Percentiles rank a stretch among this genome's conserved stretches.
Evolutionary conservation across 2,329 filamentous ascomycete genomes (phyloP).

Genomic region (Monosporascus sp.): DNA sequence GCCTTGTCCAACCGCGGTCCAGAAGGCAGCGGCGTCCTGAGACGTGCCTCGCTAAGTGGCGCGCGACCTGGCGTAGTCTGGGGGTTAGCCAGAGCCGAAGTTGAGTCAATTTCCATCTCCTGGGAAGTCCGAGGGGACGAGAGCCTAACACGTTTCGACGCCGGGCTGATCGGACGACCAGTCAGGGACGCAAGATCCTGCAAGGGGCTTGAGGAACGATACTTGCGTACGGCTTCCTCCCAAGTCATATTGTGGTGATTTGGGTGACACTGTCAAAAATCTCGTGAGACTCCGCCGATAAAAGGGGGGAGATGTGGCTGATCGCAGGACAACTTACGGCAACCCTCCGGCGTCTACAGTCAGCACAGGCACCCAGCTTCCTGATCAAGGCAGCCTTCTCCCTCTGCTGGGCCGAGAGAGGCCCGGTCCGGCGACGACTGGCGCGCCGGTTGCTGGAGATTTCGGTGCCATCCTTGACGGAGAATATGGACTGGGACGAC

Average conservation of each 20-base stretch:
- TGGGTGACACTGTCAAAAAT: slow-evolving; percentile 46
- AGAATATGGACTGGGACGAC: slow-evolving; percentile 52
- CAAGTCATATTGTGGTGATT: slow-evolving; percentile 57
- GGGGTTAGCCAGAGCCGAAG: slow-evolving; percentile 23
- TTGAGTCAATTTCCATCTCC: slow-evolving; percentile 52
- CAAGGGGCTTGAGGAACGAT: slow-evolving; percentile 48
- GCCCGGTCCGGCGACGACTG: slow-evolving; percentile 54
- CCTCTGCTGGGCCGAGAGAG: slow-evolving; percentile 52
- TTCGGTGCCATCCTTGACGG: slow-evolving; percentile 50
- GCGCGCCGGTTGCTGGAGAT: slow-evolving; percentile 48
- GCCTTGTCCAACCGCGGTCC: slow-evolving; percentile 51
- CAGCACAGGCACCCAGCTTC: slow-evolving; percentile 52
- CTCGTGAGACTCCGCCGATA: slow-evolving; percentile 19
- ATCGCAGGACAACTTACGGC: slow-evolving; percentile 42
- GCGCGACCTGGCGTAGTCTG: slow-evolving; percentile 29
- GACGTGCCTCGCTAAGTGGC: slow-evolving; percentile 41
- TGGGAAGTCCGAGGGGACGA: slow-evolving; percentile 42
- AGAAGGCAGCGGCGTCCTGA: slow-evolving; percentile 52
- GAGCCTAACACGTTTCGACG: slow-evolving; percentile 32
- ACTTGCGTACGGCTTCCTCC: slow-evolving; percentile 53
- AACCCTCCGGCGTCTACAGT: slow-evolving; percentile 52
- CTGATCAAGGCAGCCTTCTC: slow-evolving; percentile 55
- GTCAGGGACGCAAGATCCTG: slow-evolving; percentile 43
- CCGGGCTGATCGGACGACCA: slow-evolving; percentile 43
- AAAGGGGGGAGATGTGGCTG: background rate